Conservation (phyloP, 371 early-diverging fungal species). For the Actinomortierella ambigua region DNA sequence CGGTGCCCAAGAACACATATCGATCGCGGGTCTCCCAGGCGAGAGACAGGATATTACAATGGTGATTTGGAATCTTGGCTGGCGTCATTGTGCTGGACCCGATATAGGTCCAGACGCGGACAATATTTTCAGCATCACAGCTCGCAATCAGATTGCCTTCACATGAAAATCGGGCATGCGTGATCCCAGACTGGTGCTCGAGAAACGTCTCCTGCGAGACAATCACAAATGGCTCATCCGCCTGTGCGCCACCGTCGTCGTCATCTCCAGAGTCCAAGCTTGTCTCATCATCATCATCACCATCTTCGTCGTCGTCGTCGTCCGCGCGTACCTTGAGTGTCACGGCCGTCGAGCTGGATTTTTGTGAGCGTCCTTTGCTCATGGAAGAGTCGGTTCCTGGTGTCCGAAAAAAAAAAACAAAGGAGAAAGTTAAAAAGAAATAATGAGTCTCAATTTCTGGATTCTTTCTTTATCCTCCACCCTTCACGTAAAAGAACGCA, state of each 20-base stretch:
- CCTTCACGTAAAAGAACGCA: too few relatives aligned
- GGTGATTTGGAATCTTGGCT: constrained; percentile 53
- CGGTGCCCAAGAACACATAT: constrained; percentile 58
- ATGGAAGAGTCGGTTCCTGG: too few relatives aligned
- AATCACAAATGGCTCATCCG: constrained; percentile 35
- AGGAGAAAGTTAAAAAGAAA: too few relatives aligned
- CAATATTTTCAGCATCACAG: constrained; percentile 70
- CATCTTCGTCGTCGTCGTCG: too few relatives aligned
- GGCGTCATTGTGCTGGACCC: constrained; percentile 50
- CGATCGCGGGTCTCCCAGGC: constrained; percentile 67
- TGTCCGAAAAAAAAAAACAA: too few relatives aligned
- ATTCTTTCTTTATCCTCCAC: too few relatives aligned
- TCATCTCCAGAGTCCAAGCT: too few relatives aligned
- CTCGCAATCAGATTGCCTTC: constrained; percentile 67
- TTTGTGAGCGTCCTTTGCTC: too few relatives aligned
- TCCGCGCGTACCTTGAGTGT: too few relatives aligned
- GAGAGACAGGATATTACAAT: constrained; percentile 58
- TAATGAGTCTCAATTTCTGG: too few relatives aligned
- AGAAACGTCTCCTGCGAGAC: constrained; percentile 57
- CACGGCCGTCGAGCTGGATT: too few relatives aligned
- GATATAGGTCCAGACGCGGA: constrained; percentile 51
- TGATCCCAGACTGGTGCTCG: constrained; percentile 68
- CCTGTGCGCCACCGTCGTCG: constrained; percentile 22
- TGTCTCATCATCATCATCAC: too few relatives aligned
- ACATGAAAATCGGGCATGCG: constrained; percentile 63